Conservation (phyloP, 1,284 basidiomycete species). For the Cryptococcus sp. region DNA sequence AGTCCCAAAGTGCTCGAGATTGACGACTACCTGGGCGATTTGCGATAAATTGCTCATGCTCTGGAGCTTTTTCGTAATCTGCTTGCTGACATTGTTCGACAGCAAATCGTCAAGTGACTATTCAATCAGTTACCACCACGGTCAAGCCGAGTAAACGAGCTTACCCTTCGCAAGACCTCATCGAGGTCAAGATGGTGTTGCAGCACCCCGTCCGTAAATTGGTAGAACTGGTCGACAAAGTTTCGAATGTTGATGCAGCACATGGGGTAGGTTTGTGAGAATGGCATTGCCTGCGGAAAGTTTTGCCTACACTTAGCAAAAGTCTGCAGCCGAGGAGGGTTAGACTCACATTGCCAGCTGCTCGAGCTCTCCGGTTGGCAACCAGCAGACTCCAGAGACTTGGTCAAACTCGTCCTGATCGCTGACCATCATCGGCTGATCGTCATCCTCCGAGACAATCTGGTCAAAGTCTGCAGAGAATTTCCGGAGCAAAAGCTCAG, state of each 20-base stretch:
- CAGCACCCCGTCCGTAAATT: conserved; percentile 89
- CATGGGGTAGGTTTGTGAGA: conserved; percentile 91
- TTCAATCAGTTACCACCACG: neutral
- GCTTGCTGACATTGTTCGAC: conserved; percentile 71
- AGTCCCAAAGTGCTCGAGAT: conserved; percentile 85
- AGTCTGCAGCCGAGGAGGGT: neutral
- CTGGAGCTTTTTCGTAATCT: conserved; percentile 67
- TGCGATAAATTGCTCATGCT: conserved; percentile 79
- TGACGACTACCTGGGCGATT: conserved; percentile 89
- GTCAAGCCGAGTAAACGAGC: conserved; percentile 4
- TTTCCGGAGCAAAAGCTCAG: conserved; percentile 72
- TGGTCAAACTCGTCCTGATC: conserved; percentile 66
- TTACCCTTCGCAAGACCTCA: conserved; percentile 80
- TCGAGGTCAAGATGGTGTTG: conserved; percentile 91
- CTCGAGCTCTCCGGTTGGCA: conserved; percentile 64
- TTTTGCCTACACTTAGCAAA: conserved; percentile 52
- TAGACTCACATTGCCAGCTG: conserved; percentile 59
- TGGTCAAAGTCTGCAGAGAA: conserved; percentile 77
- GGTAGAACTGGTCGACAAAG: conserved; percentile 94
- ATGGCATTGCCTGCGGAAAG: conserved; percentile 77
- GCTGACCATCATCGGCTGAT: conserved; percentile 83
- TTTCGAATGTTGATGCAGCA: conserved; percentile 94
- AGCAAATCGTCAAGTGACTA: conserved; percentile 85
- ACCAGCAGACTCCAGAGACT: conserved; percentile 80
- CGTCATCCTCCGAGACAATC: conserved; percentile 83